Evolutionary conservation across 306 rosid genomes (phyloP).

Genomic region (Lathyrus sativus): DNA sequence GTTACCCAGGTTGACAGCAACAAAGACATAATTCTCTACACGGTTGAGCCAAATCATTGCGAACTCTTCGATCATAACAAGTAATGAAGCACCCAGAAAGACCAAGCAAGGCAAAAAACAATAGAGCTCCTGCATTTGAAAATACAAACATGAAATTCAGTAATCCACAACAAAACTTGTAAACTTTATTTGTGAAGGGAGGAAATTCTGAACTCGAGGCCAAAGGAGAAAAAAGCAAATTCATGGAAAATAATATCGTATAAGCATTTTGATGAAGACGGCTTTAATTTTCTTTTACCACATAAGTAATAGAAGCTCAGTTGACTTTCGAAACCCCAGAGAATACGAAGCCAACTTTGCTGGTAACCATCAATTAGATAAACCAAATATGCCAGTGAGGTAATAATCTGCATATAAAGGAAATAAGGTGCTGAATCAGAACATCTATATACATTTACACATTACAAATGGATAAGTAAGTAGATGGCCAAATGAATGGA

Average conservation of each 20-base stretch:
- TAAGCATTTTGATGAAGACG: slow-evolving; percentile 22
- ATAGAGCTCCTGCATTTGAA: slow-evolving; percentile 76
- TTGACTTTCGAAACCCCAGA: slow-evolving; percentile 85
- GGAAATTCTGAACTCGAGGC: slow-evolving; percentile 12
- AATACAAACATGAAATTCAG: slow-evolving; percentile 37
- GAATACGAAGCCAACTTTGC: slow-evolving; percentile 84
- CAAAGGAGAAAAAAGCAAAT: neutral
- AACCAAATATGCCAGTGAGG: slow-evolving; percentile 82
- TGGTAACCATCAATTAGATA: slow-evolving; percentile 77
- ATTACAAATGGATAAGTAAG: slow-evolving; percentile 17
- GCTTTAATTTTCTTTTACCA: slow-evolving; percentile 54
- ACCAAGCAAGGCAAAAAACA: slow-evolving; percentile 95
- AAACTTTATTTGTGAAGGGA: slow-evolving; percentile 12
- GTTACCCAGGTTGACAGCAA: slow-evolving; percentile 99
- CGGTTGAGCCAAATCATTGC: slow-evolving; percentile 97
- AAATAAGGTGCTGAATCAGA: slow-evolving; percentile 17
- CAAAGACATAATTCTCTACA: slow-evolving; percentile 97
- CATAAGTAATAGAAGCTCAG: slow-evolving; percentile 89
- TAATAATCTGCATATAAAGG: slow-evolving; percentile 65
- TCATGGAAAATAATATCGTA: slow-evolving; percentile 5
- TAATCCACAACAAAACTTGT: slow-evolving; percentile 34
- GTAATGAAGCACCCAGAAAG: slow-evolving; percentile 98
- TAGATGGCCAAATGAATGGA: slow-evolving; percentile 28
- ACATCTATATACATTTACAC: slow-evolving; percentile 14
- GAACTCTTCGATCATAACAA: slow-evolving; percentile 96